A percentile compares a stretch with the other conserved stretches of the same genome.
These are phyloP conservation scores for Talaromyces sp. DNA, from an alignment of 2,329 filamentous ascomycete species.

Conservation along the genomic window DNA sequence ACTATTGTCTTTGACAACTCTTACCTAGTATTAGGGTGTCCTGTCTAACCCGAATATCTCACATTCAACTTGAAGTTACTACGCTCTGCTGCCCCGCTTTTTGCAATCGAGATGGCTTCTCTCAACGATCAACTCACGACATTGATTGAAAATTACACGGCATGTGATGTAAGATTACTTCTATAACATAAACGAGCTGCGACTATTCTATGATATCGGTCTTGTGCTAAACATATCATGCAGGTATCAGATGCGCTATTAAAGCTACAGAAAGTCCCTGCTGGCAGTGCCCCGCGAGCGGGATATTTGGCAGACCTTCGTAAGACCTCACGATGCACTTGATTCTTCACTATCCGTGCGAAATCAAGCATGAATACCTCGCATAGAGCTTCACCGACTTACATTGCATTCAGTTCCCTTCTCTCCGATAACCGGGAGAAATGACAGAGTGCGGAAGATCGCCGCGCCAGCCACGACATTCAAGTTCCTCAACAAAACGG, in stretches of 20 bases:
- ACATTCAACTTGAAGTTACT: neutral
- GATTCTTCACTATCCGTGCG: too few relatives aligned
- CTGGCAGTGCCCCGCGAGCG: constrained; percentile 57
- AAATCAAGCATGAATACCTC: too few relatives aligned
- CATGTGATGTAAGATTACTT: constrained; percentile 43
- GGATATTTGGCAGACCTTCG: constrained; percentile 68
- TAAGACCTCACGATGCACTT: constrained; percentile 26
- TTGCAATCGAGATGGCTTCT: constrained; percentile 28
- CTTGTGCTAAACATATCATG: neutral
- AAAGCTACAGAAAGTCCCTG: constrained; percentile 58
- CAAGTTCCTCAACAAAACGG: constrained; percentile 62
- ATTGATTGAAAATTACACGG: constrained; percentile 40
- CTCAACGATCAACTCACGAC: constrained; percentile 37
- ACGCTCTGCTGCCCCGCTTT: constrained; percentile 16
- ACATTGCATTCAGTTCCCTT: constrained; percentile 35
- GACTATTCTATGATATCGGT: neutral
- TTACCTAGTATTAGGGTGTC: neutral
- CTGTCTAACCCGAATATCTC: neutral
- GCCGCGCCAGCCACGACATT: constrained; percentile 49
- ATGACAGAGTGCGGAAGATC: constrained; percentile 34
- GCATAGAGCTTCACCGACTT: too few relatives aligned
- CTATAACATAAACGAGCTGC: neutral
- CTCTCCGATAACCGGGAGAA: constrained; percentile 35
- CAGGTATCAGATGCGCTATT: constrained; percentile 73
- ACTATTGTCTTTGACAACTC: neutral